These are phyloP conservation scores for Salix arbutifolia DNA, from an alignment of 345 rosid species.

Conservation along the genomic window DNA sequence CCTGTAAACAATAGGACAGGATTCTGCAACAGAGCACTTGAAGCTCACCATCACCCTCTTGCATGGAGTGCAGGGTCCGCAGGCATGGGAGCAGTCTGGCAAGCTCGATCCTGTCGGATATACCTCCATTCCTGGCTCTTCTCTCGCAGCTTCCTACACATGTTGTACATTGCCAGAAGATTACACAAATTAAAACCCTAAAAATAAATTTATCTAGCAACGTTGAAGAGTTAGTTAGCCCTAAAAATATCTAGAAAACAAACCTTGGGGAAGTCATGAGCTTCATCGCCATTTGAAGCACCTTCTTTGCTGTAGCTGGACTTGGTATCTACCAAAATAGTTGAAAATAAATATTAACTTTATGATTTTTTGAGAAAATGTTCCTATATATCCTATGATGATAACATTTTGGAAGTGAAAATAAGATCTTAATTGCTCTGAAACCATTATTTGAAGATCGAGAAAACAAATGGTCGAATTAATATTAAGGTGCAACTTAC, in stretches of 20 bases:
- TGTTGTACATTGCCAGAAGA: not conserved
- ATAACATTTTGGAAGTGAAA: too few species aligned
- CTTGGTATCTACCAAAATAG: not conserved
- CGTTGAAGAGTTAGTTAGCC: not conserved
- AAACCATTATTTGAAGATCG: too few species aligned
- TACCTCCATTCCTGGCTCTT: conserved; percentile 40
- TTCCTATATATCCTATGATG: not conserved
- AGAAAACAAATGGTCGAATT: too few species aligned
- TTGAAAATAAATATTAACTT: not conserved
- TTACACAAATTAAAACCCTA: not conserved
- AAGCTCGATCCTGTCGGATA: conserved; percentile 37
- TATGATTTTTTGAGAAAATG: too few species aligned
- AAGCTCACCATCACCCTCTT: conserved; percentile 32
- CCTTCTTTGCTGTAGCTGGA: conserved; percentile 3
- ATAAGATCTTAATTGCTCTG: too few species aligned
- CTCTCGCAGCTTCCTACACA: conserved; percentile 18
- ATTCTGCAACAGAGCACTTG: conserved; percentile 24
- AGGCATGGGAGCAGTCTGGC: conserved; percentile 28
- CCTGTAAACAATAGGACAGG: conserved; percentile 24
- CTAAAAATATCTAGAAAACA: not conserved
- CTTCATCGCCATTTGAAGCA: not conserved
- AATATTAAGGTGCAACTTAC: conserved; percentile 1
- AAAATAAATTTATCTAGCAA: too few species aligned
- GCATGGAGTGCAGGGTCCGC: conserved; percentile 28
- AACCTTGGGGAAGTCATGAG: conserved; percentile 11